These are phyloP conservation scores for Phytophthora boehmeriae DNA, from an alignment of 352 stramenopile genomes.

Conservation along the genomic window DNA sequence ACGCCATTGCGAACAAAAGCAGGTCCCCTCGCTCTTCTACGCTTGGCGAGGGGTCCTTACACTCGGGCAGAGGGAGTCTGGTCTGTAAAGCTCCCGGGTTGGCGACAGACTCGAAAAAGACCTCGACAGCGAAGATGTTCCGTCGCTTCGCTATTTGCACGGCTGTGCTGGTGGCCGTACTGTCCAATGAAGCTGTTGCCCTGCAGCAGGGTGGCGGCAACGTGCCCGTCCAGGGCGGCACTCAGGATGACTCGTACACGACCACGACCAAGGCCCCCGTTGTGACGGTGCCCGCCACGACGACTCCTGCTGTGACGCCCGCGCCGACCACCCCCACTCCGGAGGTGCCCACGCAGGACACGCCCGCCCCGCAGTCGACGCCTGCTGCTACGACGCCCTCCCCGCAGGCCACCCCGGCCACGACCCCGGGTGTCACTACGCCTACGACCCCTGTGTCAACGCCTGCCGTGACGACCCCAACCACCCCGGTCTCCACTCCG, in stretches of 20 bases:
- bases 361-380: background rate
- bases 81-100: conserved; percentile 1
- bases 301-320: background rate
- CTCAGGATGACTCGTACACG: conserved; percentile 30
- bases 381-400: background rate
- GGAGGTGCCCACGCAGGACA: conserved; percentile 2
- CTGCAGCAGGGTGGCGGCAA: conserved; percentile 22
- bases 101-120: conserved; percentile 46
- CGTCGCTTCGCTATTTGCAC: conserved; percentile 42
- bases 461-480: conserved; percentile 10
- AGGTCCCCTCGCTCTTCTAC: background rate
- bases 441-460: background rate
- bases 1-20: background rate
- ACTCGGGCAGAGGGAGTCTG: background rate
- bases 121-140: conserved; percentile 46
- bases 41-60: background rate
- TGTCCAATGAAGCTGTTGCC: conserved; percentile 37
- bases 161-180: conserved; percentile 47
- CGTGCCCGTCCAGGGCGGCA: conserved; percentile 12
- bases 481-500: conserved; percentile 4
- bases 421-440: no score
- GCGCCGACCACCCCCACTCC: background rate
- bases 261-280: conserved; percentile 19
- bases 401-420: background rate
- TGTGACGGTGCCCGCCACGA: conserved; percentile 12